These are phyloP conservation scores for Hypoxylon trugodes DNA, from an alignment of 495 filamentous ascomycete species.

Conservation along the genomic window DNA sequence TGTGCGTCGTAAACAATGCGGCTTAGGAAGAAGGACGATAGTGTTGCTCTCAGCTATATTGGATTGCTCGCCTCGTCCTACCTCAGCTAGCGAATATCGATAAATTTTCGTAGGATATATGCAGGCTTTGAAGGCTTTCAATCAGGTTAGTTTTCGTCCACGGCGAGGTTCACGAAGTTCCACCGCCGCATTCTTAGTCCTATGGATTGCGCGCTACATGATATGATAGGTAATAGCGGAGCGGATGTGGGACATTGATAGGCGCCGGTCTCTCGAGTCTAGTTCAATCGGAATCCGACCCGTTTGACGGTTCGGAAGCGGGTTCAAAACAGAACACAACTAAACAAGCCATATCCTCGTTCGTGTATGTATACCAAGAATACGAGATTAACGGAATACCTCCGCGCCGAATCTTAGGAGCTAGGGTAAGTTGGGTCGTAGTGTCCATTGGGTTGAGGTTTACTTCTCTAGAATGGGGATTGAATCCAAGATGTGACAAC, in stretches of 20 bases:
- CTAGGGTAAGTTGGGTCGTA: not conserved
- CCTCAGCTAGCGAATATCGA: slow-evolving; percentile 7
- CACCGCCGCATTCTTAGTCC: slow-evolving; percentile 8
- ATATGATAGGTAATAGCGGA: slow-evolving; percentile 16
- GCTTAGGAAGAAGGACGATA: slow-evolving; percentile 2
- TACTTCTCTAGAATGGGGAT: slow-evolving; percentile 1
- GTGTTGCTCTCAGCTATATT: slow-evolving; percentile 7
- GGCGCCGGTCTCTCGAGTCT: slow-evolving; percentile 5
- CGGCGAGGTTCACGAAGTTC: slow-evolving; percentile 17
- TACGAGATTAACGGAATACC: slow-evolving; percentile 17
- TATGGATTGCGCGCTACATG: slow-evolving; percentile 30
- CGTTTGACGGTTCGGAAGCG: slow-evolving; percentile 25
- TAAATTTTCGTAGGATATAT: not conserved
- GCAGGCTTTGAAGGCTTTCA: not conserved
- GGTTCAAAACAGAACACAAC: slow-evolving; percentile 9
- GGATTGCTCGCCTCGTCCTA: slow-evolving; percentile 18
- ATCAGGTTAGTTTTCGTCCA: not conserved
- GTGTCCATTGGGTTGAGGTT: not conserved
- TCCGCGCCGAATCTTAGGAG: slow-evolving; percentile 6
- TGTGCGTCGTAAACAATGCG: not conserved
- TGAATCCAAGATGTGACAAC: not conserved
- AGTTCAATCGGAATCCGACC: slow-evolving; percentile 26
- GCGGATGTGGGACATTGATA: slow-evolving; percentile 13
- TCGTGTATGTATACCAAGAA: slow-evolving; percentile 2
- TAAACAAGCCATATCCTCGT: slow-evolving; percentile 7